Percentiles rank a stretch among this genome's conserved stretches.
Conservation (phyloP, 352 stramenopile genomes). For the Globisporangium carolinianum region DNA sequence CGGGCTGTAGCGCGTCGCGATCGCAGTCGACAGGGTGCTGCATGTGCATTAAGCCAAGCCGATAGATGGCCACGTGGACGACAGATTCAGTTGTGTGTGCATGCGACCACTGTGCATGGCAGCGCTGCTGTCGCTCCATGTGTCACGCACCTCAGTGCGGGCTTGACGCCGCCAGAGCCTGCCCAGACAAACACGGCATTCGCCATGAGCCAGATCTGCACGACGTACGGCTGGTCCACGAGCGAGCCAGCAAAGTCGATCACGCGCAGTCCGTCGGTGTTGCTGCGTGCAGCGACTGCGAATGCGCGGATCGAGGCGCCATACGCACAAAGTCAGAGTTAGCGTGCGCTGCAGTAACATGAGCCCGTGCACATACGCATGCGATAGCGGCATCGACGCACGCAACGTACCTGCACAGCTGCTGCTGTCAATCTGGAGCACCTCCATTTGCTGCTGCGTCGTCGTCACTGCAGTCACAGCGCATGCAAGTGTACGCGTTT, state of each 20-base stretch:
- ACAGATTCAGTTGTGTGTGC: not conserved
- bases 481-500: not conserved
- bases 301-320: not conserved
- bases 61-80: too few species aligned
- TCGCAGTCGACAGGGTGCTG: conserved; percentile 73
- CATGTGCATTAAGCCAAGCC: not conserved
- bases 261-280: conserved; percentile 18
- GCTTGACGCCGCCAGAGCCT: conserved; percentile 39
- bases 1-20: conserved; percentile 67
- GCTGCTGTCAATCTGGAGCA: conserved; percentile 5
- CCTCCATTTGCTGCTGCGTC: conserved; percentile 2
- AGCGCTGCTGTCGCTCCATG: too few species aligned
- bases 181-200: conserved; percentile 80
- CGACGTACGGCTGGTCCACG: conserved; percentile 61
- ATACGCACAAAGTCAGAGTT: not conserved
- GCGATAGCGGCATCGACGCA: not conserved
- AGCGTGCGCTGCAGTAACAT: not conserved
- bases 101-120: not conserved
- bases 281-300: not conserved
- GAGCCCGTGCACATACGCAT: not conserved
- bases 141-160: conserved; percentile 22
- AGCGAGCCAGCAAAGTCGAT: conserved; percentile 50
- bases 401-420: not conserved
- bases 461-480: not conserved
- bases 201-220: conserved; percentile 64